Base-by-base conservation (phyloP, 2,329 filamentous ascomycete species). In the Penicillium sp. region DNA sequence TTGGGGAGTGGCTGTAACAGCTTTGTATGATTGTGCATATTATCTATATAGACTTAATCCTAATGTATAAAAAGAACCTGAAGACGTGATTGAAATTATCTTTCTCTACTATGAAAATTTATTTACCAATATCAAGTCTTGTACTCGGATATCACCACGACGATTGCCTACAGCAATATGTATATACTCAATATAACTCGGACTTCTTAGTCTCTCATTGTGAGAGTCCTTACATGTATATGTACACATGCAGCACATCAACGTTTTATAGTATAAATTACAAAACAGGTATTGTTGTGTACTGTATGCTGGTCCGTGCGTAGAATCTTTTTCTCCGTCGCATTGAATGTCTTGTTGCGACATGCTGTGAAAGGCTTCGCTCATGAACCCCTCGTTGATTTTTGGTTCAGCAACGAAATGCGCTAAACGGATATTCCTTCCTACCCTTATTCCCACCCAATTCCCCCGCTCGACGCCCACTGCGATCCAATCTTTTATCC, bases 1-100 rank as follows among this genome's bases (percentile, higher is more conserved):
- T 87, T 50, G 79, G 80, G 1, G 67, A 71, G 50, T 85, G 79
- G 76, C 67, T 79, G 61, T 81, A 64, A 71, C 1, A n/a, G n/a
- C 6, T 23, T 25, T 34, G 21, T 5, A 38, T 27, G 40, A 16
- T 8, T 10, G 25, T 27, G 29, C 46, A 27, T 10, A 56, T 45
- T 50, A 50, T n/a, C 8, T n/a, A 12, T 6, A 42, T 42, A 50
- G 21, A 50, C 38, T 34, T 44, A 45, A 50, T 27, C 16, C n/a
- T 45, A 50, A 45, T 50, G n/a, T 44, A 41, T 23, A 41, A 25
- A 32, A 39, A 10, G 46, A 49, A n/a, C 6, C 37, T 12, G 35
- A 39, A 23, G 25, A 48, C 25, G 18, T 23, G 0, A 31, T 35
- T 15, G 3, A 35, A 7, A 44, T 15, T 21, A 3, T 31, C n/a